Conservation (phyloP, 2,329 filamentous ascomycete species). For the Colletotrichum orbiculare region DNA sequence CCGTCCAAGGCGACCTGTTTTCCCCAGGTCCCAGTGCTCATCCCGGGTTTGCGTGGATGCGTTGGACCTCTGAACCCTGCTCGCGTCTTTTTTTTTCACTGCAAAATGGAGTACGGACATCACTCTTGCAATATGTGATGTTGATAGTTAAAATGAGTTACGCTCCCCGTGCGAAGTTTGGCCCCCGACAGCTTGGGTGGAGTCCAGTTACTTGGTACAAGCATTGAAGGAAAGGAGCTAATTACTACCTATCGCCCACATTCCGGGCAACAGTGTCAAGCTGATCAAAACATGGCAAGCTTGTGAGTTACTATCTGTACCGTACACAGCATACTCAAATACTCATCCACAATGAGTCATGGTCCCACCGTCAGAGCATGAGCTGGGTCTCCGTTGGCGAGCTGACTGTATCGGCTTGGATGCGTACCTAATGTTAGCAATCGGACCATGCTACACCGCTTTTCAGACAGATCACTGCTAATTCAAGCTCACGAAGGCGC, state of each 20-base stretch:
- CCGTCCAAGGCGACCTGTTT: background rate
- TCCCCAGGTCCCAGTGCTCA: background rate
- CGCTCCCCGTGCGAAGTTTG: background rate
- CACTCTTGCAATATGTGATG: no score
- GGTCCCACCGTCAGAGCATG: conserved; percentile 8
- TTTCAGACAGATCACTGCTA: no score
- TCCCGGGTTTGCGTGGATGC: conserved; percentile 7
- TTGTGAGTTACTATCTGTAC: no score
- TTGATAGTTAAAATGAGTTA: no score
- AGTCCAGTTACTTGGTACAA: background rate
- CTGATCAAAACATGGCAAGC: background rate
- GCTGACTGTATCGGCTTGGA: conserved; percentile 4
- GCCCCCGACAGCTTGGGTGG: conserved; percentile 25
- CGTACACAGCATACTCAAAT: no score
- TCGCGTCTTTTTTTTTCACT: background rate
- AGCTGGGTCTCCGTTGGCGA: conserved; percentile 6
- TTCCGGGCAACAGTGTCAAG: background rate
- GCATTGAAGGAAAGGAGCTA: conserved; percentile 15
- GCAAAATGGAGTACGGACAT: background rate
- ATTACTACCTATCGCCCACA: no score
- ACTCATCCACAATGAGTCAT: conserved; percentile 23
- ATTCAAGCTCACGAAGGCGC: no score
- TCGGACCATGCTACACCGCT: no score
- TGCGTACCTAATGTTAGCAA: background rate
- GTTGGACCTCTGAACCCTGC: background rate